These are phyloP conservation scores for Falciphora oryzae DNA, from an alignment of 2,329 filamentous ascomycete species.

Conservation along the genomic window DNA sequence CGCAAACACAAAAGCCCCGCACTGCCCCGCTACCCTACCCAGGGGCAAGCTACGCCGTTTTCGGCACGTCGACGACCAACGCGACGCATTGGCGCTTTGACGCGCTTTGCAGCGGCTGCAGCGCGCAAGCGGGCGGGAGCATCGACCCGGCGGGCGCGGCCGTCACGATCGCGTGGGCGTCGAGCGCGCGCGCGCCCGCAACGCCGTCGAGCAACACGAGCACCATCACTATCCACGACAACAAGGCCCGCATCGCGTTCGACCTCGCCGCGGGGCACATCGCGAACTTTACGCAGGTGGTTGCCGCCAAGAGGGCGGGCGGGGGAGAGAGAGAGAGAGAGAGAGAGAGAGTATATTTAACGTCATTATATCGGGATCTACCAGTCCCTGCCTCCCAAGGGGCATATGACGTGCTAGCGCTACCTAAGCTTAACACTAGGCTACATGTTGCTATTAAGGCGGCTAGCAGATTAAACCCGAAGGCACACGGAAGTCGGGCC, in stretches of 20 bases:
- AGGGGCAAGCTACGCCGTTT: constrained; percentile 27
- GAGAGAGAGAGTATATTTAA: no score
- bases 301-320: constrained; percentile 5
- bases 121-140: constrained; percentile 25
- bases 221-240: constrained; percentile 24
- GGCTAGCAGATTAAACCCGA: no score
- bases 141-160: constrained; percentile 21
- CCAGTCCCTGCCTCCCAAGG: no score
- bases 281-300: constrained; percentile 19
- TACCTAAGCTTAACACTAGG: no score
- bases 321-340: no score
- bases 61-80: constrained; percentile 29
- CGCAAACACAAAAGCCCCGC: not conserved
- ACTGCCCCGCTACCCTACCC: constrained; percentile 25
- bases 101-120: constrained; percentile 34
- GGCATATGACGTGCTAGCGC: no score
- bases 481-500: no score
- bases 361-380: no score
- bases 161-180: constrained; percentile 21
- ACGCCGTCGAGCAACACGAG: constrained; percentile 21
- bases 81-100: constrained; percentile 35
- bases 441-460: no score
- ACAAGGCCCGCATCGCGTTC: constrained; percentile 20
- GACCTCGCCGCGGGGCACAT: constrained; percentile 23
- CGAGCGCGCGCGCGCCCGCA: constrained; percentile 17